phyloP scores from a whole-genome alignment of 192 early-diverging fungal species.

The Spizellomyces punctatus region DNA sequence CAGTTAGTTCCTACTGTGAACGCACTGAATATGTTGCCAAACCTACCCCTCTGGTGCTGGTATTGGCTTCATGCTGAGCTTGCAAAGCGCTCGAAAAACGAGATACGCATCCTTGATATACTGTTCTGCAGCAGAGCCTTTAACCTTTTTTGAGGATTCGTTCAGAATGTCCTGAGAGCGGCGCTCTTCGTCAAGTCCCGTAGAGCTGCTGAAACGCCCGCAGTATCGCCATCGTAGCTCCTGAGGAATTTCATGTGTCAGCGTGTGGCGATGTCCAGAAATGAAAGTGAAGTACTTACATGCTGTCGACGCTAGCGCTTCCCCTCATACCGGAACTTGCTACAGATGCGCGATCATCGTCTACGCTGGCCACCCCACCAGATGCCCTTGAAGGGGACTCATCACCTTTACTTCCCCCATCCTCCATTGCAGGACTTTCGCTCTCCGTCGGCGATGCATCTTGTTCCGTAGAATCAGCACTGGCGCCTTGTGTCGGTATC shows the following conservation, averaged over 20 bases:
- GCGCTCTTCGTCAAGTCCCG: slow-evolving; percentile 13
- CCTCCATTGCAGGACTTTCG: no score
- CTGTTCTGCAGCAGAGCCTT: slow-evolving; percentile 30
- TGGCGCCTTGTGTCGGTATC: not conserved
- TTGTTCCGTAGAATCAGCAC: no score
- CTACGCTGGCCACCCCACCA: slow-evolving; percentile 3
- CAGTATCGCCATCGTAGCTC: slow-evolving; percentile 29
- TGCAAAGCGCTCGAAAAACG: slow-evolving; percentile 85
- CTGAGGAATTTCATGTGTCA: slow-evolving; percentile 7
- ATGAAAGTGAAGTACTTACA: slow-evolving; percentile 23
- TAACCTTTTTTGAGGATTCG: slow-evolving; percentile 16
- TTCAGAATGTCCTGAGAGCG: slow-evolving; percentile 32
- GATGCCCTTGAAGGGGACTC: no score
- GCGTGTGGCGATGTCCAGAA: not conserved
- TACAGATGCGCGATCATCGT: slow-evolving; percentile 20
- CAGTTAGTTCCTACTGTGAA: not conserved
- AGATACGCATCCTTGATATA: slow-evolving; percentile 75
- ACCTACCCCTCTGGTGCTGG: slow-evolving; percentile 60
- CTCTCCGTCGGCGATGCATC: no score
- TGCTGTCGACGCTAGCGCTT: slow-evolving; percentile 31
- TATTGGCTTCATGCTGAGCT: slow-evolving; percentile 83
- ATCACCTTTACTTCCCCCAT: no score
- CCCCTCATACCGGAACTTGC: slow-evolving; percentile 18
- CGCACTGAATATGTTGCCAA: not conserved
- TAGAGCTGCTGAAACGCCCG: slow-evolving; percentile 24